phyloP scores from a whole-genome alignment of 805 yeast species.

The Nakazawaea ishiwadae region DNA sequence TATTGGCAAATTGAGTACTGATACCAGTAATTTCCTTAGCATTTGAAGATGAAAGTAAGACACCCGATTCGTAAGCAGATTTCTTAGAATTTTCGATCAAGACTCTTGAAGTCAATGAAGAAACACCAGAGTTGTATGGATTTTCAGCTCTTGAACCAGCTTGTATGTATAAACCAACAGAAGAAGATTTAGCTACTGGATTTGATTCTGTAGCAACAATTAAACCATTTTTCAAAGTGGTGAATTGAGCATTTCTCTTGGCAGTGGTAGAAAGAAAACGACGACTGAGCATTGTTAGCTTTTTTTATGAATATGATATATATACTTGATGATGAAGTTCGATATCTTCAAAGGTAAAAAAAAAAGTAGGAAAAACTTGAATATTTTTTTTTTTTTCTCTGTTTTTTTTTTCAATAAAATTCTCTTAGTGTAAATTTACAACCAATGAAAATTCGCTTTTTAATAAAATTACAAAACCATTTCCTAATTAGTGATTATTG shows the following conservation, averaged over 20 bases:
- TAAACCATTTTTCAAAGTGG: conserved; percentile 70
- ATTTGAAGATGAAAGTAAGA: conserved; percentile 47
- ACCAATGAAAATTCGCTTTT: conserved; percentile 4
- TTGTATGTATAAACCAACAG: conserved; percentile 67
- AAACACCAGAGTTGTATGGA: conserved; percentile 77
- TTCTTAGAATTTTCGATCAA: conserved; percentile 33
- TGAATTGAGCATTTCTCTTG: conserved; percentile 50
- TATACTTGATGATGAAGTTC: neutral
- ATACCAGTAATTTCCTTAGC: conserved; percentile 66
- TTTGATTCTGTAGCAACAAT: conserved; percentile 67
- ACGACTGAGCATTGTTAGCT: conserved; percentile 32
- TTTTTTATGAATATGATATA: neutral
- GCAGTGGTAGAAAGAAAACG: conserved; percentile 58
- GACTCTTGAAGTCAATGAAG: conserved; percentile 55
- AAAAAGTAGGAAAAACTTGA: neutral
- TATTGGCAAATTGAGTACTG: conserved; percentile 59
- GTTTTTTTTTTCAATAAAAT: neutral
- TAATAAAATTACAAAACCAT: no score
- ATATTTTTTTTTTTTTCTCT: neutral
- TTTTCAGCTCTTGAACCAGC: conserved; percentile 81
- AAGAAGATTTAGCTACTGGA: conserved; percentile 48
- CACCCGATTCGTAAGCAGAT: conserved; percentile 44
- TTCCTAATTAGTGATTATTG: no score
- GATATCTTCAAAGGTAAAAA: neutral
- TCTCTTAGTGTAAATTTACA: no score